Evolutionary conservation across 306 rosid genomes (phyloP).

Genomic region (Sindora glabra): DNA sequence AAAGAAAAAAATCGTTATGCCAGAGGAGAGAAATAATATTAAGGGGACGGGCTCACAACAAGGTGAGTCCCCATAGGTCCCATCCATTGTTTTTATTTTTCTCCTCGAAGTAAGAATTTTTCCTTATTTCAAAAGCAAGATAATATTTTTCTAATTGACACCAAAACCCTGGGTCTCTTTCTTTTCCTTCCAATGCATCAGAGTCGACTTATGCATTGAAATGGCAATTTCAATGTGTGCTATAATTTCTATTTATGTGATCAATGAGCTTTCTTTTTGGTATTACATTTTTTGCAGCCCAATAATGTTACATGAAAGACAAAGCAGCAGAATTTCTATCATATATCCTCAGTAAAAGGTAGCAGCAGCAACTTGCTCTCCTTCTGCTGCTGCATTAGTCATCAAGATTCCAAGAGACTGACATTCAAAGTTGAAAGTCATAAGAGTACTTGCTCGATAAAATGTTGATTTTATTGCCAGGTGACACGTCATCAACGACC

Average conservation of each 20-base stretch:
- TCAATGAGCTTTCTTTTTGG: neutral
- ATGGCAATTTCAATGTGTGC: too few relatives aligned
- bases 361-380: neutral
- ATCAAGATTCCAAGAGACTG: neutral
- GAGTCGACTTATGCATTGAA: neutral
- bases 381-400: neutral
- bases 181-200: neutral
- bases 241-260: neutral
- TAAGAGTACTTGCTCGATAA: constrained; percentile 13
- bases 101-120: too few relatives aligned
- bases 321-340: neutral
- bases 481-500: constrained; percentile 30
- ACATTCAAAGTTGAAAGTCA: neutral
- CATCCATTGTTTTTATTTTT: too few relatives aligned
- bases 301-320: too few relatives aligned
- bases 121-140: too few relatives aligned
- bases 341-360: neutral
- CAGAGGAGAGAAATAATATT: too few relatives aligned
- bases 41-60: too few relatives aligned
- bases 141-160: too few relatives aligned
- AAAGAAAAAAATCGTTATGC: too few relatives aligned
- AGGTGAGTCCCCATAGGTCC: too few relatives aligned
- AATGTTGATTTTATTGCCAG: constrained; percentile 13
- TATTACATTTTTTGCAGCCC: neutral
- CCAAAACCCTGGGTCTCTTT: neutral